Percentiles rank a stretch among this genome's conserved stretches.
Evolutionary conservation across 805 yeast species (phyloP).

Genomic region (Wickerhamiella hasegawae): DNA sequence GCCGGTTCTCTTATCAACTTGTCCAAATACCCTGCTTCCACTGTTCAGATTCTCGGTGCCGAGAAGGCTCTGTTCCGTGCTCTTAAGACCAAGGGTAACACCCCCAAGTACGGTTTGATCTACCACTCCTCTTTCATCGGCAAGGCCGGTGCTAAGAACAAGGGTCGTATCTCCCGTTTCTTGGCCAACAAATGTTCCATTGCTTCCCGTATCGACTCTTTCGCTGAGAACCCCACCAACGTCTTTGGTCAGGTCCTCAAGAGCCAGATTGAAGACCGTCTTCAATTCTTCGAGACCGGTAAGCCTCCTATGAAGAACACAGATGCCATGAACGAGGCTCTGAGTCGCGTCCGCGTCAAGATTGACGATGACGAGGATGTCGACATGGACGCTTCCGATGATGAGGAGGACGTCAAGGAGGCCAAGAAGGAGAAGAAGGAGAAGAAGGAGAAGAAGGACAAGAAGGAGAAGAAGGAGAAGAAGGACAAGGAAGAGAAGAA

Average conservation of each 20-base stretch:
- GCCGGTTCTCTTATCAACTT: conserved; percentile 95
- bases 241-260: conserved; percentile 82
- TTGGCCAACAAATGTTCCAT: conserved; percentile 98
- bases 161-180: conserved; percentile 98
- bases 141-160: conserved; percentile 94
- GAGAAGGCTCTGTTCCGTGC: conserved; percentile 99
- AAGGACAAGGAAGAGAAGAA: conserved; percentile 13
- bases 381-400: conserved; percentile 1
- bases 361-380: conserved; percentile 21
- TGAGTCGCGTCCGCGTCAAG: conserved; percentile 39
- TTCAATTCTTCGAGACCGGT: conserved; percentile 91
- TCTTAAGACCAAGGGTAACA: conserved; percentile 93
- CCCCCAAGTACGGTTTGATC: conserved; percentile 94
- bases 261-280: conserved; percentile 95
- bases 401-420: conserved; percentile 3
- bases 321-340: conserved; percentile 85
- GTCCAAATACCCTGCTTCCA: conserved; percentile 97
- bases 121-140: conserved; percentile 97
- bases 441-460: conserved; percentile 9
- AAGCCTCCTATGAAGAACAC: conserved; percentile 91
- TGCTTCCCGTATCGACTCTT: conserved; percentile 88
- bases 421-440: conserved; percentile 3
- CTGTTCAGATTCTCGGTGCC: conserved; percentile 97
- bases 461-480: conserved; percentile 11
- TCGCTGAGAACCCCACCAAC: conserved; percentile 94